Percentiles rank a stretch among this genome's conserved stretches.
phyloP scores from a whole-genome alignment of 371 early-diverging fungal species.

The Mortierella sp. region DNA sequence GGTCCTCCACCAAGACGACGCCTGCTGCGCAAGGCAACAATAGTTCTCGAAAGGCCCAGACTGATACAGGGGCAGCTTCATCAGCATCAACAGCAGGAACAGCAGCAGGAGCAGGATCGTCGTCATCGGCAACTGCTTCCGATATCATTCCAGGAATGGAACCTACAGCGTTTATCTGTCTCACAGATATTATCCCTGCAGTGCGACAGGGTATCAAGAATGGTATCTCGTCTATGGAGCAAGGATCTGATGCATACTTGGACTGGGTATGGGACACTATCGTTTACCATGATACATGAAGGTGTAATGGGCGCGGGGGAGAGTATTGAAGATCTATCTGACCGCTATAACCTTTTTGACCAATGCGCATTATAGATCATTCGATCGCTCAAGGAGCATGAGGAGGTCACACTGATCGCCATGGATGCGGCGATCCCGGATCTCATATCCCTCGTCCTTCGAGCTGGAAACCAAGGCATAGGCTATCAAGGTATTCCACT shows the following conservation, averaged over 20 bases:
- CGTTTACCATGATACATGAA: too few species aligned
- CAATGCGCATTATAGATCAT: too few species aligned
- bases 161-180: constrained; percentile 44
- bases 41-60: constrained; percentile 3
- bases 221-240: constrained; percentile 38
- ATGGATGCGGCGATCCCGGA: constrained; percentile 54
- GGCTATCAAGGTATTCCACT: constrained; percentile 54
- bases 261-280: constrained; percentile 43
- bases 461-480: constrained; percentile 40
- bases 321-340: constrained; percentile 1
- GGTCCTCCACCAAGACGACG: constrained; percentile 8
- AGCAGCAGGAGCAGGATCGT: neutral
- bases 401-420: constrained; percentile 47
- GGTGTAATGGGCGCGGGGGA: too few species aligned
- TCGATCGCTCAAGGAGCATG: constrained; percentile 42
- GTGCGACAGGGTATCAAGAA: constrained; percentile 44
- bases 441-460: constrained; percentile 39
- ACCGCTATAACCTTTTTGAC: too few species aligned
- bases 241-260: constrained; percentile 50
- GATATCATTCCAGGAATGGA: constrained; percentile 49
- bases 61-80: constrained; percentile 10
- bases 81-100: constrained; percentile 4
- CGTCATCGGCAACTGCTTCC: constrained; percentile 12
- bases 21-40: constrained; percentile 17
- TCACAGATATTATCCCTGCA: constrained; percentile 47